phyloP scores from a whole-genome alignment of 371 early-diverging fungal species.

The Lichtheimia ramosa region DNA sequence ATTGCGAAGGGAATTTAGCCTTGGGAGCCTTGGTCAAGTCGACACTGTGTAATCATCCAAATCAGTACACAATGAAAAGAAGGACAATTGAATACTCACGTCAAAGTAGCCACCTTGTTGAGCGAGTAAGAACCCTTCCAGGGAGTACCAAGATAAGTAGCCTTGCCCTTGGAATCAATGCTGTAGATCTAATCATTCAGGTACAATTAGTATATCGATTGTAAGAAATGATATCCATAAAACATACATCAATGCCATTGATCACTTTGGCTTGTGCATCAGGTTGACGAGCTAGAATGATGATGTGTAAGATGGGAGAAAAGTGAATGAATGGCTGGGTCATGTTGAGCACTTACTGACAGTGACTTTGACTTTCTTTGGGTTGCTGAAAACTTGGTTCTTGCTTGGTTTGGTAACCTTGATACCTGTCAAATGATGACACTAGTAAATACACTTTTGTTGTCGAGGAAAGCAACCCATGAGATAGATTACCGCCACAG shows the following conservation, averaged over 20 bases:
- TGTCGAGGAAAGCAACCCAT: not conserved
- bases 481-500: constrained; percentile 18
- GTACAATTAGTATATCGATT: not conserved
- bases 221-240: not conserved
- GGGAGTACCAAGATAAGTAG: constrained; percentile 19
- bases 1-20: constrained; percentile 17
- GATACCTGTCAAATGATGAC: constrained; percentile 7
- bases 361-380: constrained; percentile 16
- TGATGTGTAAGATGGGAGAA: not conserved
- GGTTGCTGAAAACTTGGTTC: constrained; percentile 18
- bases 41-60: constrained; percentile 8
- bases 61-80: too few relatives aligned
- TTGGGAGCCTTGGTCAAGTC: constrained; percentile 17
- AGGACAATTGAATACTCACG: not conserved
- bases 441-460: not conserved
- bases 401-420: constrained; percentile 18
- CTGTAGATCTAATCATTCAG: constrained; percentile 14
- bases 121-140: constrained; percentile 16
- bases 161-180: constrained; percentile 14
- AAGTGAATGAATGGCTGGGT: not conserved
- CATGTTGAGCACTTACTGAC: constrained; percentile 17
- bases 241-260: constrained; percentile 22
- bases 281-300: constrained; percentile 13
- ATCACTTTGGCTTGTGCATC: constrained; percentile 15
- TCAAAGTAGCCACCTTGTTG: constrained; percentile 18